Evolutionary conservation across 1,284 basidiomycete species (phyloP), one percentile per base, ranked within the genome.

Genomic region (Cutaneotrichosporon spelunceum): DNA sequence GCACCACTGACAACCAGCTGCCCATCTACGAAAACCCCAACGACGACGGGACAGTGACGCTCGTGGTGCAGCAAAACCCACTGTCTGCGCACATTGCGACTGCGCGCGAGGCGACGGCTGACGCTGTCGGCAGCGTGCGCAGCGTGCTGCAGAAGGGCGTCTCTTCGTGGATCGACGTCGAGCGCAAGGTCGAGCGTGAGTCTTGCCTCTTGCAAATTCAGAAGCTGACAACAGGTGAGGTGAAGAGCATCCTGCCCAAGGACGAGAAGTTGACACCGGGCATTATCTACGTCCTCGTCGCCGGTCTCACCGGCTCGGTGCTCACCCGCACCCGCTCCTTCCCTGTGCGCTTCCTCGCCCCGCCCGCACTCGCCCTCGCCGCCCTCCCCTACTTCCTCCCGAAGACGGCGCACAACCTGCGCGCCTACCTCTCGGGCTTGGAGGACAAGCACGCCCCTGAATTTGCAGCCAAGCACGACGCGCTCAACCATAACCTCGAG

Each of bases 261-360:
- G 83, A 88, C 56, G 93, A 97, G 80, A 82, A 87, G 1, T 83
- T 96, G 42, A 93, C 88, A 7, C 93, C 93, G 1, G 90, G 89
- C 21, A 74, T 89, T 13, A 86, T 94, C 62, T 94, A 93, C 80
- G 87, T 92, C 59, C 90, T 91, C 53, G 85, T 97, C 44, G 87
- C 91, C 1, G 87, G 91, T 4, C 86, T 97, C 52, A 89, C 90
- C 0, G 90, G 89, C 1, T 91, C 90, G 60, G 88, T 97, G 68
- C 76, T 96, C 60, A 86, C 89, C 0, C 87, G 93, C 44, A 88
- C 88, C 66, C 87, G 93, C 70, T 66, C 71, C 45, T 79, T 91
- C 61, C 82, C 86, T 34, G 79, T 85, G 16, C 88, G 91, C 36
- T 72, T 88, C 61, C 67, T 87, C 39, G 81, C 91, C 11, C 91